These are phyloP conservation scores for Russula olivacea DNA, from an alignment of 768 basidiomycete species.

Conservation along the genomic window DNA sequence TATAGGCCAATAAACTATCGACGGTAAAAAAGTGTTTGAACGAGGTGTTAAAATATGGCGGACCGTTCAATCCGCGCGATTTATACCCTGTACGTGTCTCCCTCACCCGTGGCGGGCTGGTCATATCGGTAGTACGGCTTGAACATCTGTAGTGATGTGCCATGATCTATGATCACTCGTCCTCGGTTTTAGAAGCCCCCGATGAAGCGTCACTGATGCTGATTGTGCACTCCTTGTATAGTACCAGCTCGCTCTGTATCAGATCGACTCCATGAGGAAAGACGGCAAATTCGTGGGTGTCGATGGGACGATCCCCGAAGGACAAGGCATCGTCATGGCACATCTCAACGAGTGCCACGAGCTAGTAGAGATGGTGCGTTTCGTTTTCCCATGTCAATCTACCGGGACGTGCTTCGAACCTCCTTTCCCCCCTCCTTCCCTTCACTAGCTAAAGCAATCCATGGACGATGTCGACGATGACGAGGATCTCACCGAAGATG, in stretches of 20 bases:
- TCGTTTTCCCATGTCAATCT: neutral
- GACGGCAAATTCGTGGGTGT: conserved; percentile 90
- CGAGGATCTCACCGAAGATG: conserved; percentile 27
- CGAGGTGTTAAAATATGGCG: conserved; percentile 92
- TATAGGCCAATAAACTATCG: conserved; percentile 89
- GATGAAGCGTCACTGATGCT: neutral
- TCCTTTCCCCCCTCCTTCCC: neutral
- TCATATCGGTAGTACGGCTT: neutral
- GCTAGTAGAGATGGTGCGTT: conserved; percentile 81
- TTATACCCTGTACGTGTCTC: conserved; percentile 73
- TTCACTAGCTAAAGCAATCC: conserved; percentile 63
- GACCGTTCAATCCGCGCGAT: conserved; percentile 86
- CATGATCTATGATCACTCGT: neutral
- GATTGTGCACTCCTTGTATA: conserved; percentile 29
- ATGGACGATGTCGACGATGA: conserved; percentile 50
- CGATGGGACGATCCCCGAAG: conserved; percentile 89
- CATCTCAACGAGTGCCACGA: conserved; percentile 96
- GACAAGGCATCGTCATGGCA: conserved; percentile 93
- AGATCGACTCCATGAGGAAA: conserved; percentile 88
- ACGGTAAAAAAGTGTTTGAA: conserved; percentile 97
- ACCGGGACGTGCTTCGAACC: neutral
- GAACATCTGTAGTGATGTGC: conserved; percentile 13
- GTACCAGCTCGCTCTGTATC: conserved; percentile 93
- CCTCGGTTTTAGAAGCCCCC: neutral
- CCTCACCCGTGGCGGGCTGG: neutral